Evolutionary conservation across 192 early-diverging fungal genomes (phyloP).

Genomic region (Mortierella hygrophila): DNA sequence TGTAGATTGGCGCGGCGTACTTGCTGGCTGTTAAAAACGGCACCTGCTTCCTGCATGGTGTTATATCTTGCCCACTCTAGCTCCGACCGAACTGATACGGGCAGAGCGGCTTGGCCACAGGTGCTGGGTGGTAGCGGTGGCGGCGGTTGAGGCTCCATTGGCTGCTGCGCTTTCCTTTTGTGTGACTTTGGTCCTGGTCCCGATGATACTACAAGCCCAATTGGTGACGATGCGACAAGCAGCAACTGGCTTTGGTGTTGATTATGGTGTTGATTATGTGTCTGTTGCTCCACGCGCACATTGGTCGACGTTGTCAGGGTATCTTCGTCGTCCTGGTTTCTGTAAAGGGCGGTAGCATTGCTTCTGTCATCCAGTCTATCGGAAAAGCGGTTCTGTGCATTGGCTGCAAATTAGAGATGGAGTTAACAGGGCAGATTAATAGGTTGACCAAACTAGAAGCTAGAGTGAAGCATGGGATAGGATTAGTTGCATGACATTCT

Average conservation of each 20-base stretch:
- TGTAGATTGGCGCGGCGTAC: background rate
- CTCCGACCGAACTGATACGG: background rate
- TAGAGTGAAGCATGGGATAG: too few relatives aligned
- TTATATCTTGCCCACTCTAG: slow-evolving; percentile 7
- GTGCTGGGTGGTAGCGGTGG: background rate
- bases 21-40: slow-evolving; percentile 6
- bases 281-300: background rate
- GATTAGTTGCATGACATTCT: background rate
- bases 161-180: slow-evolving; percentile 1
- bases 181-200: background rate
- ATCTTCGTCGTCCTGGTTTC: background rate
- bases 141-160: background rate
- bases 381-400: background rate
- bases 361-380: background rate
- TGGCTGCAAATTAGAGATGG: background rate
- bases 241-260: background rate
- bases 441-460: background rate
- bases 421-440: background rate
- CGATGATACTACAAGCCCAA: background rate
- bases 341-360: background rate
- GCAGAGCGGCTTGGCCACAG: background rate
- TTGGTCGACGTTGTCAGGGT: background rate
- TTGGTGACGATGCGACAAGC: background rate
- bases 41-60: background rate
- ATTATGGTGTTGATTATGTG: background rate